Percentiles rank a stretch among this genome's conserved stretches.
These are phyloP conservation scores for Zygoascus flipseniorum DNA, from an alignment of 805 yeast genomes.

Conservation along the genomic window DNA sequence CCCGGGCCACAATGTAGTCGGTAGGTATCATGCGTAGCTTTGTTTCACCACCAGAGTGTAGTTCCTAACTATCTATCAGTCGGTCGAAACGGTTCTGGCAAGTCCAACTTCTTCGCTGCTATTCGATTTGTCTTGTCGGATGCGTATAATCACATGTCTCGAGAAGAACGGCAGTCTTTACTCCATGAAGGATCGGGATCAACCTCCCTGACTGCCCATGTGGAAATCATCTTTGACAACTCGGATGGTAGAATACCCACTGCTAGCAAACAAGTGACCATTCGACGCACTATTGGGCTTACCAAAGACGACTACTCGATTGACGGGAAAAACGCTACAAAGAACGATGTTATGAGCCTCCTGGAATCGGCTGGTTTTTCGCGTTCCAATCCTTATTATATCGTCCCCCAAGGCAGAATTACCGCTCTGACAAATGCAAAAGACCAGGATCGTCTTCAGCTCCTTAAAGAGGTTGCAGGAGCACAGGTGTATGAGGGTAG, in stretches of 20 bases:
- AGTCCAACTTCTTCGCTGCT: constrained; percentile 92
- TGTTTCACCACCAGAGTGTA: not conserved
- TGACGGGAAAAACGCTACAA: constrained; percentile 69
- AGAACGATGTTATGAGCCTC: constrained; percentile 71
- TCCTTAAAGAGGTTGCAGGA: constrained; percentile 90
- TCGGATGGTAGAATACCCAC: constrained; percentile 66
- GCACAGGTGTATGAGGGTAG: constrained; percentile 84
- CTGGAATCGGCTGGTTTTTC: constrained; percentile 91
- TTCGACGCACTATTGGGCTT: constrained; percentile 86
- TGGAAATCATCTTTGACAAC: constrained; percentile 83
- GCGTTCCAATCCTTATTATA: constrained; percentile 83
- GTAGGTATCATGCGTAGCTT: not conserved
- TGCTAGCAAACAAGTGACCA: constrained; percentile 55
- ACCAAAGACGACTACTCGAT: constrained; percentile 86
- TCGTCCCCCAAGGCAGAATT: constrained; percentile 94
- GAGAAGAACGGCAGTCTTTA: constrained; percentile 79
- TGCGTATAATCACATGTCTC: constrained; percentile 72
- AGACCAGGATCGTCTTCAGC: constrained; percentile 67
- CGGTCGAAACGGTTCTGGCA: constrained; percentile 95
- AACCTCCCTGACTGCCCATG: constrained; percentile 85
- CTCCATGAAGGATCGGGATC: constrained; percentile 77
- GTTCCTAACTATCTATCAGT: constrained; percentile 24
- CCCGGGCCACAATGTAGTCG: constrained; percentile 72
- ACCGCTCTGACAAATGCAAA: constrained; percentile 83
- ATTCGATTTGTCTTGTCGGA: constrained; percentile 87